Conservation (phyloP, 768 basidiomycete genomes). For the Kwoniella newhampshirensis region DNA sequence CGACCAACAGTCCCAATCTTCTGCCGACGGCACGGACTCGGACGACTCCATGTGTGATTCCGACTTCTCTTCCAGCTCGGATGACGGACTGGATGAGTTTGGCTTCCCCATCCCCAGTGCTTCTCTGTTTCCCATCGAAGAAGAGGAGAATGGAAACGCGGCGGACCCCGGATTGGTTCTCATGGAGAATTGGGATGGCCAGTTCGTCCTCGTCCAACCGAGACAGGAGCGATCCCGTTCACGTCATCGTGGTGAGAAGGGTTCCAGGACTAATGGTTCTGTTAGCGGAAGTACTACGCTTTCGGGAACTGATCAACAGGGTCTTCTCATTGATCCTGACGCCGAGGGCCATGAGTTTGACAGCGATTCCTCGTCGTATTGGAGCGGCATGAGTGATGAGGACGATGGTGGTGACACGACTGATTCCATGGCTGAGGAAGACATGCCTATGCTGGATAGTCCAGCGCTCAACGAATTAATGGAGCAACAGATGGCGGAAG, state of each 20-base stretch:
- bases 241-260: slow-evolving; percentile 30
- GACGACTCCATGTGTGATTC: slow-evolving; percentile 31
- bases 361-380: slow-evolving; percentile 21
- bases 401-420: slow-evolving; percentile 46
- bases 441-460: slow-evolving; percentile 48
- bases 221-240: slow-evolving; percentile 30
- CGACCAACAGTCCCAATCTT: slow-evolving; percentile 42
- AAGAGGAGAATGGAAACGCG: slow-evolving; percentile 4
- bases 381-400: slow-evolving; percentile 39
- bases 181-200: slow-evolving; percentile 50
- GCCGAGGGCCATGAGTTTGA: slow-evolving; percentile 33
- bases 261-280: slow-evolving; percentile 37
- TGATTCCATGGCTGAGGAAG: slow-evolving; percentile 50
- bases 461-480: slow-evolving; percentile 41
- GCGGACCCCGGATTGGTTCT: slow-evolving; percentile 35
- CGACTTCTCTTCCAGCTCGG: slow-evolving; percentile 22
- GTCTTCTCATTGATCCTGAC: slow-evolving; percentile 41
- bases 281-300: slow-evolving; percentile 32
- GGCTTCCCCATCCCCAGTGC: slow-evolving; percentile 34
- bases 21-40: slow-evolving; percentile 25
- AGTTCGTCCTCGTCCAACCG: slow-evolving; percentile 44
- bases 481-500: slow-evolving; percentile 27
- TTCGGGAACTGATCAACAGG: slow-evolving; percentile 29
- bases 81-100: slow-evolving; percentile 42
- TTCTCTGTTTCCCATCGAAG: slow-evolving; percentile 19